Base-by-base conservation (phyloP, 140 eudicot genomes). In the Anethum foeniculum region DNA sequence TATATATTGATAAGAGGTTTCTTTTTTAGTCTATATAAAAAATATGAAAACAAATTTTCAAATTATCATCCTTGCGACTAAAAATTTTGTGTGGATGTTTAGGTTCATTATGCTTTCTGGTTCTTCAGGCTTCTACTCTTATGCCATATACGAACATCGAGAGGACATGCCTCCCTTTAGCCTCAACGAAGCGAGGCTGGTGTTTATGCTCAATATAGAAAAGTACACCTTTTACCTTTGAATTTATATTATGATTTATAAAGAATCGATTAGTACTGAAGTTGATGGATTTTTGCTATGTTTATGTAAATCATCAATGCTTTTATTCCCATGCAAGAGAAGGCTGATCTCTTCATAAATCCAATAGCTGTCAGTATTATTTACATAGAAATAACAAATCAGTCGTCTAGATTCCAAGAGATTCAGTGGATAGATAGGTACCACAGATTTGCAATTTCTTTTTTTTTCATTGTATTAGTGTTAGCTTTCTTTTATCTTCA, bases 1-100 rank as follows among this genome's bases (percentile, higher is more conserved):
- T 95, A 77, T 88, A 92, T 85, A 92, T 95, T 71, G 99, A 93
- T 87, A 89, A 89, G 81, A 93, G 98, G 97, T 92, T 75, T 38
- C 19, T 3, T n/a, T 15, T 23, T 41, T 0, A n/a, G 18, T 72
- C 34, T 41, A 3, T 12, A 36, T 3, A 72, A 11, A 23, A 8
- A 72, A 38, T 1, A 41, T 39, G 34, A 1, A 41, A 72, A 41
- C 7, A 7, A 21, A 8, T 34, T 71, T 72, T 52, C 27, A 4
- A 39, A 72, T 7, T 3, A 5, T 38, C 30, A 41, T 72, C 5
- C 2, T 18, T 23, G 34, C 6, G 34, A 72, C 49, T 68, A 68
- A 68, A 67, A 14, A 32, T 30, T n/a, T 14, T 32, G 47, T 64
- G 38, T 15, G 44, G n/a, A 32, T 44, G 19, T 80, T 51, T 19